Conservation (phyloP, 345 rosid genomes). For the Gossypium mustelinum region DNA sequence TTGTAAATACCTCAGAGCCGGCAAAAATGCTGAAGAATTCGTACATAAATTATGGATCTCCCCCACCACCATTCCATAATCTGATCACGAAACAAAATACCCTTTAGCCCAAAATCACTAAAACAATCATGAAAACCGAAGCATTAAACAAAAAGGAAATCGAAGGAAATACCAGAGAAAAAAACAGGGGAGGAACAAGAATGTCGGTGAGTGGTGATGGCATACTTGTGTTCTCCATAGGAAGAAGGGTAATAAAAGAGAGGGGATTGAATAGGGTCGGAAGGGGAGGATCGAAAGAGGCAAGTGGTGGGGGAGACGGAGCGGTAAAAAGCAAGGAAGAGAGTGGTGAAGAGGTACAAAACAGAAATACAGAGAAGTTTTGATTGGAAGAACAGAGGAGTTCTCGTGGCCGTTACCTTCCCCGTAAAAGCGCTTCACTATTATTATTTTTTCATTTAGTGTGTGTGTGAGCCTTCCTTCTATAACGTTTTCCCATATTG, state of each 20-base stretch:
- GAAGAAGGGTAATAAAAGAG: constrained; percentile 73
- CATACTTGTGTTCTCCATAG: constrained; percentile 85
- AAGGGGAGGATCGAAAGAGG: constrained; percentile 69
- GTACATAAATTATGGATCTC: constrained; percentile 46
- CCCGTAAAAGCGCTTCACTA: constrained; percentile 10
- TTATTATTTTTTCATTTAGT: neutral
- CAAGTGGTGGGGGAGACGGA: constrained; percentile 50
- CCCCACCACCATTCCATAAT: constrained; percentile 48
- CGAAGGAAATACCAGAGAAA: constrained; percentile 46
- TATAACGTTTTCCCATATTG: neutral
- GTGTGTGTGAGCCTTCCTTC: neutral
- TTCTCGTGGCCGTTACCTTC: constrained; percentile 12
- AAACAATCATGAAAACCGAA: neutral
- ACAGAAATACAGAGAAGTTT: constrained; percentile 80
- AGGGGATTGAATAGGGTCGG: constrained; percentile 56
- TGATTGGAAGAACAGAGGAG: constrained; percentile 59
- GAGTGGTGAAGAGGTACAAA: constrained; percentile 53
- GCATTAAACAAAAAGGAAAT: neutral
- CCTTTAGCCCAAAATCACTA: neutral
- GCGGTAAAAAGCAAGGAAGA: constrained; percentile 50
- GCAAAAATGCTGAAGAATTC: constrained; percentile 27
- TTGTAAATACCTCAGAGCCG: constrained; percentile 48
- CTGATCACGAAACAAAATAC: constrained; percentile 24
- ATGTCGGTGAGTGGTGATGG: constrained; percentile 56
- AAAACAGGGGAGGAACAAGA: constrained; percentile 64